Percentiles rank a stretch among this genome's conserved stretches.
These are phyloP conservation scores for Hysterium pulicare DNA, from an alignment of 2,329 filamentous ascomycete species.

Conservation along the genomic window DNA sequence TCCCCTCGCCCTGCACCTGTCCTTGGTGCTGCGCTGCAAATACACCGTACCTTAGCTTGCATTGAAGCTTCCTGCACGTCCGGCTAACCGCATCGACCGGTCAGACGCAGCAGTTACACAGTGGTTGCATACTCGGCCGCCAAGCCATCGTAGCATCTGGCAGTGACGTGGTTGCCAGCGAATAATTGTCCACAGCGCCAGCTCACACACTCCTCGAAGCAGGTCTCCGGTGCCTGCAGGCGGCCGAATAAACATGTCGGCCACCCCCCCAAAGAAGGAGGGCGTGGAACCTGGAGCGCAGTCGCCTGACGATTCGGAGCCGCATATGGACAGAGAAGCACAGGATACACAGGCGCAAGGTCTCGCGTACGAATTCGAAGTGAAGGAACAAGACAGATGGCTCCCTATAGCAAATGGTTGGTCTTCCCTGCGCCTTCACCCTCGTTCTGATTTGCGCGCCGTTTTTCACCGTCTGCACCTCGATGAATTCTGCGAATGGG, in stretches of 20 bases:
- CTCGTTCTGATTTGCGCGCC: constrained; percentile 38
- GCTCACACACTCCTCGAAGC: constrained; percentile 48
- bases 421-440: constrained; percentile 48
- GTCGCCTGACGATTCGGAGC: constrained; percentile 86
- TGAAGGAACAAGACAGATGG: constrained; percentile 99
- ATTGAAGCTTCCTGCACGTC: constrained; percentile 21
- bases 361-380: constrained; percentile 89
- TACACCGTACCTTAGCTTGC: constrained; percentile 20
- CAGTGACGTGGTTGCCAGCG: constrained; percentile 41
- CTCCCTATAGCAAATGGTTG: constrained; percentile 99
- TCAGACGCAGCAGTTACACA: constrained; percentile 29
- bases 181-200: constrained; percentile 34
- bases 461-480: constrained; percentile 32
- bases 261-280: constrained; percentile 80
- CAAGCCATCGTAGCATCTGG: constrained; percentile 25
- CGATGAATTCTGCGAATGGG: constrained; percentile 43
- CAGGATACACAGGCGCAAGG: constrained; percentile 73
- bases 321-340: constrained; percentile 82
- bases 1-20: constrained; percentile 3
- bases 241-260: constrained; percentile 87
- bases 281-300: constrained; percentile 89
- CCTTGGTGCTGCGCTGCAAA: constrained; percentile 9
- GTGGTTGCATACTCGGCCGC: constrained; percentile 34
- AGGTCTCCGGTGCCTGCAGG: constrained; percentile 38
- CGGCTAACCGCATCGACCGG: constrained; percentile 29